Conservation (phyloP, 768 basidiomycete species). For the Strobilomyces confusus region DNA sequence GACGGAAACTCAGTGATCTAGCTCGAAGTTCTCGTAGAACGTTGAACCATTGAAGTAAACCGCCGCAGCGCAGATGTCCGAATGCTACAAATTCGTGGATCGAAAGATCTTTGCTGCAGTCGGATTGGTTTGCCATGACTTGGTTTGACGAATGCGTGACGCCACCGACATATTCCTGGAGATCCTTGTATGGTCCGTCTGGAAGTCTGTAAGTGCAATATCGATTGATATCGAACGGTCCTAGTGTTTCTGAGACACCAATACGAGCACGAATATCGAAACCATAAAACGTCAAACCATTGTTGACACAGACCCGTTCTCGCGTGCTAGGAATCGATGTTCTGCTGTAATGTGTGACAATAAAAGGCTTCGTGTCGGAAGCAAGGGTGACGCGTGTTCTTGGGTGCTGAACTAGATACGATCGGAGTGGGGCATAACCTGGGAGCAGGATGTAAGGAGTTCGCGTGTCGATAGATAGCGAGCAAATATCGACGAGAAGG, state of each 20-base stretch:
- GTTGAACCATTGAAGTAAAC: conserved; percentile 47
- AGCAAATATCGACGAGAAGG: conserved; percentile 37
- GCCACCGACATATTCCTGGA: conserved; percentile 31
- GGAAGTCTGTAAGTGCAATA: conserved; percentile 30
- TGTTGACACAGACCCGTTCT: conserved; percentile 18
- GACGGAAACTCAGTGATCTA: conserved; percentile 35
- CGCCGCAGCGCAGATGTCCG: conserved; percentile 41
- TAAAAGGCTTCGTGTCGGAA: conserved; percentile 24
- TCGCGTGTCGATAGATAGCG: not conserved
- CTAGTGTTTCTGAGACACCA: not conserved
- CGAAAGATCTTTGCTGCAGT: conserved; percentile 37
- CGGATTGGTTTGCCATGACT: conserved; percentile 37
- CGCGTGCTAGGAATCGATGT: conserved; percentile 12
- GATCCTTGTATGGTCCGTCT: conserved; percentile 27
- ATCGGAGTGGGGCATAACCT: conserved; percentile 9
- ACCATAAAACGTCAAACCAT: conserved; percentile 30
- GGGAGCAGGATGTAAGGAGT: conserved; percentile 15
- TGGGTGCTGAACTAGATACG: conserved; percentile 13
- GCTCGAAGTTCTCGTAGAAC: conserved; percentile 40
- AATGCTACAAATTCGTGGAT: conserved; percentile 28
- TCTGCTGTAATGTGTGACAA: conserved; percentile 12
- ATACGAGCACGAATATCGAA: conserved; percentile 24
- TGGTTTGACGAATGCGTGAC: not conserved
- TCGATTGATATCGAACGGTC: not conserved
- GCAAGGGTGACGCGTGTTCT: conserved; percentile 21